Evolutionary conservation across 2,329 filamentous ascomycete genomes (phyloP), one percentile per base, ranked within the genome.

Genomic region (Pseudomassariella vexata): DNA sequence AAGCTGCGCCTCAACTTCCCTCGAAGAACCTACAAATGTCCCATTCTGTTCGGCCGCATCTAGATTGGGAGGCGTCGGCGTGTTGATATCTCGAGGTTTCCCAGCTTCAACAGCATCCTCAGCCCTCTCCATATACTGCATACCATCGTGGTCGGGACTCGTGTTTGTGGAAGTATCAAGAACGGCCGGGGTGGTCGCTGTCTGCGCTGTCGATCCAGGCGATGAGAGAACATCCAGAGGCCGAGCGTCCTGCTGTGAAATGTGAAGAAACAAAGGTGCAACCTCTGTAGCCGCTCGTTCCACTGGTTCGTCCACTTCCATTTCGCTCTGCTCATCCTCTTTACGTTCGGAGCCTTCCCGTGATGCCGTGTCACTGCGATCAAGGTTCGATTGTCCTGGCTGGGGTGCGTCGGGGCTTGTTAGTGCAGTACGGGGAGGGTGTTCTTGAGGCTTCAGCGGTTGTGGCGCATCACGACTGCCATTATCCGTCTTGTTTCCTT

Each of bases 121-220:
- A 32, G 56, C 54, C 20, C 62, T 61, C 46, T 78, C 67, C 11
- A 65, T 55, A 44, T 73, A 75, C 25, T 73, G 69, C 28, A 73
- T 65, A 12, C 66, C 70, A 29, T 87, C 82, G 34, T 82, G 74
- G 34, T 83, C 82, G 2, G 82, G 79, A 45, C 82, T 88, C 2
- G 84, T 88, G 44, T 82, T 79, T 1, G 82, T 76, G 2, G 84
- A 88, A 6, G 69, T 72, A 40, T 82, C 74, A 38, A 79, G 73
- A 23, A 79, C 69, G 21, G 71, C 73, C 2, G 85, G 82, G 1
- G 85, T 92, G 15, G 81, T 77, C 34, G 79, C 79, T 25, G 83
- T 88, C 46, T 81, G 79, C 2, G 79, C 73, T 19, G 82, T 88
- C 5, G 85, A 90, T 3, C 63, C 65, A 11, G 74, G 70, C 2